Percentiles rank a stretch among this genome's conserved stretches.
Conservation (phyloP, 1,139 yeast genomes). For the Candida mesenterica region DNA sequence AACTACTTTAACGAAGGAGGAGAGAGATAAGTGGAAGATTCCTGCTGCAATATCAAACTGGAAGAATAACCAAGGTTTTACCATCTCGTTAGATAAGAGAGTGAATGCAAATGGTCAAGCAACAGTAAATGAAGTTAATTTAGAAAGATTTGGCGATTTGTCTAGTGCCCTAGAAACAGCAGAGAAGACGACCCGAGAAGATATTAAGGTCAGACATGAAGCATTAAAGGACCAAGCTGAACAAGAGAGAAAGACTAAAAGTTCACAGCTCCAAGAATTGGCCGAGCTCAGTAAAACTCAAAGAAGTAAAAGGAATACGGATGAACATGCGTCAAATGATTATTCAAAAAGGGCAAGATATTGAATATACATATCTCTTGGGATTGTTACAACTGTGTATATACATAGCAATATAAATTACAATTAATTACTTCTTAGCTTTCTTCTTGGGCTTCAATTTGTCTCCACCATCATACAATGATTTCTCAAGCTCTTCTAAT, state of each 20-base stretch:
- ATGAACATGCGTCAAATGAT: neutral
- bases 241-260: conserved; percentile 58
- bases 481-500: conserved; percentile 47
- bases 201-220: conserved; percentile 59
- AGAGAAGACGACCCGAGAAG: conserved; percentile 71
- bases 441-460: conserved; percentile 26
- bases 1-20: conserved; percentile 64
- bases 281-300: conserved; percentile 55
- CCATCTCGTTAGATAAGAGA: conserved; percentile 78
- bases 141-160: conserved; percentile 58
- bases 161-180: conserved; percentile 76
- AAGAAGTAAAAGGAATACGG: conserved; percentile 13
- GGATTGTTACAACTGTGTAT: too few species aligned
- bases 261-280: conserved; percentile 53
- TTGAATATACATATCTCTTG: too few species aligned
- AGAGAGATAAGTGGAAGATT: conserved; percentile 78
- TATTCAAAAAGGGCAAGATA: conserved; percentile 4
- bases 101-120: conserved; percentile 51
- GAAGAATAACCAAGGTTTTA: conserved; percentile 92
- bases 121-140: conserved; percentile 43
- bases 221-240: conserved; percentile 54
- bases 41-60: conserved; percentile 94
- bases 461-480: conserved; percentile 61
- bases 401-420: conserved; percentile 3
- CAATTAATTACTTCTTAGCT: conserved; percentile 10